These are phyloP conservation scores for Globisporangium lucens DNA, from an alignment of 352 stramenopile genomes.

Conservation along the genomic window DNA sequence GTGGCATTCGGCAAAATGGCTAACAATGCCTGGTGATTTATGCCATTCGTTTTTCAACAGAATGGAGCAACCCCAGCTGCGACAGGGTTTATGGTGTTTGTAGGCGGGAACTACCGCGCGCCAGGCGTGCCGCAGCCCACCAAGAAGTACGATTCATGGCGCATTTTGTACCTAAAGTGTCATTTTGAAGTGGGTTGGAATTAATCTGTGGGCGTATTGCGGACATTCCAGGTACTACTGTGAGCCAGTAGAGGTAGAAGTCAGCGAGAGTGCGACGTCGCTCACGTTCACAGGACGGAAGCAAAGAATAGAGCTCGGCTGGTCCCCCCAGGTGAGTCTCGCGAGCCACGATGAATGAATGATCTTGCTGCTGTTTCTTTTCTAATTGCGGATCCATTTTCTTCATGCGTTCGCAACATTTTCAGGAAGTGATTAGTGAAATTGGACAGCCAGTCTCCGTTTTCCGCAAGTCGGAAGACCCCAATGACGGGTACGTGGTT, in stretches of 20 bases:
- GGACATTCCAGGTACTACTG: slow-evolving; percentile 58
- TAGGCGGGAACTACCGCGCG: slow-evolving; percentile 41
- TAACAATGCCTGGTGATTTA: background rate
- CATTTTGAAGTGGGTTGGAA: background rate
- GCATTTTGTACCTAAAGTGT: background rate
- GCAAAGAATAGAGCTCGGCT: slow-evolving; percentile 70
- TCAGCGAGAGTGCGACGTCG: slow-evolving; percentile 37
- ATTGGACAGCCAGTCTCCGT: slow-evolving; percentile 71
- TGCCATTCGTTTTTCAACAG: slow-evolving; percentile 21
- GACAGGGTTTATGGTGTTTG: slow-evolving; percentile 67
- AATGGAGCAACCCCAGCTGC: slow-evolving; percentile 74
- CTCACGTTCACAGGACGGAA: slow-evolving; percentile 59
- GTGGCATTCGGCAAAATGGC: background rate
- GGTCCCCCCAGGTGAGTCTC: slow-evolving; percentile 62
- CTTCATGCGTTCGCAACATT: background rate
- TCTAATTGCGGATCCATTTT: background rate
- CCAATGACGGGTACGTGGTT: slow-evolving; percentile 50
- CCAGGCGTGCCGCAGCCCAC: slow-evolving; percentile 35
- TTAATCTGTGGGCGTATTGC: background rate
- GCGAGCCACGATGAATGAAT: background rate
- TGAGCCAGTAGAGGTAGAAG: slow-evolving; percentile 59
- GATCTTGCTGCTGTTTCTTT: background rate
- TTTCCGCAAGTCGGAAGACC: slow-evolving; percentile 73
- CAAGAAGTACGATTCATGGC: slow-evolving; percentile 37
- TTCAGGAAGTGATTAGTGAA: slow-evolving; percentile 74